Conservation (phyloP, 176 grass and related monocot genomes). For the Carex myosuroides region DNA sequence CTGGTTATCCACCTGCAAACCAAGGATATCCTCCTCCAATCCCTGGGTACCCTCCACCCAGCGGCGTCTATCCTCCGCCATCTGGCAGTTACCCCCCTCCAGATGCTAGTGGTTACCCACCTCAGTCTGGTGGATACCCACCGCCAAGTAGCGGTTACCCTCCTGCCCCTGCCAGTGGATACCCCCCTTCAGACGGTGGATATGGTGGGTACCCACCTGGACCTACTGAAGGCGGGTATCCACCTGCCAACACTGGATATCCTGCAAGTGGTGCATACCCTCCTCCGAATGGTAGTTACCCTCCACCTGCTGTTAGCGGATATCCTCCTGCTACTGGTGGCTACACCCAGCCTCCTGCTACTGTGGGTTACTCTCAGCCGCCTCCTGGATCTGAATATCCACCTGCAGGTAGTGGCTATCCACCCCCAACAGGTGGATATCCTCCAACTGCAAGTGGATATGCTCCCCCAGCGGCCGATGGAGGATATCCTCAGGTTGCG, state of each 20-base stretch:
- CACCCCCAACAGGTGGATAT: background rate
- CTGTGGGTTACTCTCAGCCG: background rate
- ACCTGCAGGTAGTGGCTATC: background rate
- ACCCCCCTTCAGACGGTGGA: slow-evolving; percentile 15
- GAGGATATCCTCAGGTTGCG: background rate
- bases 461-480: slow-evolving; percentile 1
- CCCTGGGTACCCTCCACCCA: background rate
- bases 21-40: slow-evolving; percentile 18
- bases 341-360: background rate
- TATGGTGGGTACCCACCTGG: slow-evolving; percentile 5
- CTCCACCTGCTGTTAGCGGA: background rate
- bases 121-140: slow-evolving; percentile 11
- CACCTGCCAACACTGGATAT: slow-evolving; percentile 1
- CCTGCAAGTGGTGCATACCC: slow-evolving; percentile 11
- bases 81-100: slow-evolving; percentile 23
- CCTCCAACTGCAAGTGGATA: slow-evolving; percentile 19
- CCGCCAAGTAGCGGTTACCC: slow-evolving; percentile 12
- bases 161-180: slow-evolving; percentile 11
- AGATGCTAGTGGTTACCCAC: slow-evolving; percentile 16
- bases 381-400: background rate
- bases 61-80: background rate
- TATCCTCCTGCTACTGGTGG: slow-evolving; percentile 8
- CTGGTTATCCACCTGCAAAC: slow-evolving; percentile 20
- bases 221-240: background rate
- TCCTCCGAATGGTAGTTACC: background rate